These are phyloP conservation scores for Coemansia erecta DNA, from an alignment of 192 early-diverging fungal species.

Conservation along the genomic window DNA sequence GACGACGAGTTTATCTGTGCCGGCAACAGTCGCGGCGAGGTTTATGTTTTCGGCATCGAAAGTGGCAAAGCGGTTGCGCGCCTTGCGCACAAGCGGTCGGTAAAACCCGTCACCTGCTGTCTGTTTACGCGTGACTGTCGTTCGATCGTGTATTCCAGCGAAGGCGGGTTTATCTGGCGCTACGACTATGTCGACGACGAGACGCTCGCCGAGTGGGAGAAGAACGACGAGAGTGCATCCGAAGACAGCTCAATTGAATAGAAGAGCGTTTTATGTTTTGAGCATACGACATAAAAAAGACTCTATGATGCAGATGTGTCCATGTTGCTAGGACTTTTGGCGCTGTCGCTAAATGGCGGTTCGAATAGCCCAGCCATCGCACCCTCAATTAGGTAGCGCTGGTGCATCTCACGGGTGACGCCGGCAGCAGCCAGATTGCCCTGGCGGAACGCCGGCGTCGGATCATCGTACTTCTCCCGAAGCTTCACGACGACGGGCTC, in stretches of 20 bases:
- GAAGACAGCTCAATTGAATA: slow-evolving; percentile 20
- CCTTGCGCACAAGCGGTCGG: slow-evolving; percentile 72
- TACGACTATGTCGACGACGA: slow-evolving; percentile 79
- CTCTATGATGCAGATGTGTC: background rate
- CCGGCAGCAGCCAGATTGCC: slow-evolving; percentile 40
- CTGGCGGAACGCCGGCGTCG: slow-evolving; percentile 37
- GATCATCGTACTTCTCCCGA: slow-evolving; percentile 35
- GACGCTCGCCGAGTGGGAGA: slow-evolving; percentile 70
- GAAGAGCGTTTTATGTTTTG: background rate
- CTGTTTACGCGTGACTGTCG: slow-evolving; percentile 73
- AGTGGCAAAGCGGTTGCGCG: slow-evolving; percentile 63
- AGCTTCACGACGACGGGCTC: slow-evolving; percentile 30
- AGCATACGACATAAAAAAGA: background rate
- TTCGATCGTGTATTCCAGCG: slow-evolving; percentile 69
- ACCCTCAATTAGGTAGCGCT: slow-evolving; percentile 44
- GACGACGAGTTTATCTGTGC: slow-evolving; percentile 73
- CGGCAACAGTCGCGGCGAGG: slow-evolving; percentile 70
- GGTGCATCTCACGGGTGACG: slow-evolving; percentile 52
- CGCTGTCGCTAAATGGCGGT: slow-evolving; percentile 12
- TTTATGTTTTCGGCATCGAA: slow-evolving; percentile 70
- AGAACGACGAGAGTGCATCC: slow-evolving; percentile 30
- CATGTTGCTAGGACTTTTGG: background rate
- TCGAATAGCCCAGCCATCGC: slow-evolving; percentile 50
- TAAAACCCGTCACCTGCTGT: slow-evolving; percentile 75
- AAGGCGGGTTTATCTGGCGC: slow-evolving; percentile 79